phyloP scores from a whole-genome alignment of 2,329 filamentous ascomycete genomes.

The Stachybotrys elegans region DNA sequence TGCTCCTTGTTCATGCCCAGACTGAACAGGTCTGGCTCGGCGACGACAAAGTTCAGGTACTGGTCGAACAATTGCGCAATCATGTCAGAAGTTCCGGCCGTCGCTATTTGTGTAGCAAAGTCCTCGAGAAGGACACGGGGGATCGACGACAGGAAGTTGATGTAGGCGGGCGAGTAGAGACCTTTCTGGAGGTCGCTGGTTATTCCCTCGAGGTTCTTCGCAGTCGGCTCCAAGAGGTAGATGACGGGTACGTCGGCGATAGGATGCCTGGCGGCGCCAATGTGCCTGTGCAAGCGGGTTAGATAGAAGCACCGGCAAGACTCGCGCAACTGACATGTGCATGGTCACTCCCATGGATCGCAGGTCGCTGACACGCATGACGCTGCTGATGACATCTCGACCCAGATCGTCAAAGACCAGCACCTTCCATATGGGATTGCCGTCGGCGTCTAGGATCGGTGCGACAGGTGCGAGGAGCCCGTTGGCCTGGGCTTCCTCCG shows the following conservation, averaged over 20 bases:
- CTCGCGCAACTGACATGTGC: slow-evolving; percentile 62
- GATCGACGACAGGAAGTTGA: slow-evolving; percentile 95
- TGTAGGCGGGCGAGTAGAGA: slow-evolving; percentile 87
- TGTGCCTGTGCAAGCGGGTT: slow-evolving; percentile 52
- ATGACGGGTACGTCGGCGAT: slow-evolving; percentile 96
- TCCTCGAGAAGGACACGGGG: slow-evolving; percentile 88
- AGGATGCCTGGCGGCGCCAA: slow-evolving; percentile 74
- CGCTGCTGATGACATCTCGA: slow-evolving; percentile 93
- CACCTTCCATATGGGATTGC: slow-evolving; percentile 96
- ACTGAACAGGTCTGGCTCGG: slow-evolving; percentile 92
- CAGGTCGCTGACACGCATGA: slow-evolving; percentile 88
- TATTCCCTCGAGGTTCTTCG: slow-evolving; percentile 74
- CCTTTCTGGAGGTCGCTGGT: slow-evolving; percentile 80
- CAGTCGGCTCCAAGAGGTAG: slow-evolving; percentile 88
- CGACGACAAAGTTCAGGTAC: slow-evolving; percentile 95
- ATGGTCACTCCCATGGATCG: slow-evolving; percentile 93
- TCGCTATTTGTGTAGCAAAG: slow-evolving; percentile 82
- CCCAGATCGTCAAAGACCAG: slow-evolving; percentile 90
- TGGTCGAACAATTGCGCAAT: slow-evolving; percentile 94
- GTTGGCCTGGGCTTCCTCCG: slow-evolving; percentile 59
- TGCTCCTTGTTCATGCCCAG: slow-evolving; percentile 86
- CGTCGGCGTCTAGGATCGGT: slow-evolving; percentile 80
- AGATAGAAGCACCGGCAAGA: background rate
- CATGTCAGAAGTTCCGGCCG: slow-evolving; percentile 78
- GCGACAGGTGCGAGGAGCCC: slow-evolving; percentile 63